Evolutionary conservation across 805 yeast genomes (phyloP).

Genomic region (Blastobotrys terrestris): DNA sequence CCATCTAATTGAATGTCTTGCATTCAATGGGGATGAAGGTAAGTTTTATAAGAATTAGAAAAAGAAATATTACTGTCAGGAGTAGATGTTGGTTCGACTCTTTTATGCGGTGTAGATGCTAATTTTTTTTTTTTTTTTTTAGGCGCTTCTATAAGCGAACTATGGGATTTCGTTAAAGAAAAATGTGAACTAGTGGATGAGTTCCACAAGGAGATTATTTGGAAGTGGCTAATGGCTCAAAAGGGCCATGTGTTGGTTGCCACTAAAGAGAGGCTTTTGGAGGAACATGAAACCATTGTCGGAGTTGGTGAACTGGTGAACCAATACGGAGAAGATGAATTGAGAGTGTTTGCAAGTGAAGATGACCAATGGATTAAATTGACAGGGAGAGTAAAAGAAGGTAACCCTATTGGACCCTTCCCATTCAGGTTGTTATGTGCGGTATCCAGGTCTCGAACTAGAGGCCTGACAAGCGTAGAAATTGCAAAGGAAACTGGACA

Average conservation of each 20-base stretch:
- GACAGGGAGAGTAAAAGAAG: slow-evolving; percentile 30
- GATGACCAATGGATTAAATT: slow-evolving; percentile 32
- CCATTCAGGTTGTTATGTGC: slow-evolving; percentile 36
- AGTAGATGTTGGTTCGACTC: slow-evolving; percentile 2
- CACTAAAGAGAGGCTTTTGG: slow-evolving; percentile 4
- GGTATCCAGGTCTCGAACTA: slow-evolving; percentile 35
- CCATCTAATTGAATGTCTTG: slow-evolving; percentile 25
- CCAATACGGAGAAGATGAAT: slow-evolving; percentile 12
- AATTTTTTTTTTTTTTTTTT: not conserved
- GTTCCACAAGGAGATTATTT: slow-evolving; percentile 17
- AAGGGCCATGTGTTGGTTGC: slow-evolving; percentile 19
- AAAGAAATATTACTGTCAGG: not conserved
- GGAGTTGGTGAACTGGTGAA: slow-evolving; percentile 11
- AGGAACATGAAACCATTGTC: slow-evolving; percentile 8
- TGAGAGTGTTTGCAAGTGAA: slow-evolving; percentile 24
- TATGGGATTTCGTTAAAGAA: slow-evolving; percentile 23
- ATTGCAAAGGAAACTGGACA: slow-evolving; percentile 34
- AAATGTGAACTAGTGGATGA: slow-evolving; percentile 20
- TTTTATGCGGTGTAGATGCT: not conserved
- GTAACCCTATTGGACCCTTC: slow-evolving; percentile 28
- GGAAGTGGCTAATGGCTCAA: slow-evolving; percentile 25
- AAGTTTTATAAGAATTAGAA: slow-evolving; percentile 7
- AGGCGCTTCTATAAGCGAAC: slow-evolving; percentile 25
- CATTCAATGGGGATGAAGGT: slow-evolving; percentile 29
- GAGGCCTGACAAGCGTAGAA: slow-evolving; percentile 33